Percentiles rank a stretch among this genome's conserved stretches.
Evolutionary conservation across 257 asterid species (phyloP).

Genomic region (Scutellaria minor): DNA sequence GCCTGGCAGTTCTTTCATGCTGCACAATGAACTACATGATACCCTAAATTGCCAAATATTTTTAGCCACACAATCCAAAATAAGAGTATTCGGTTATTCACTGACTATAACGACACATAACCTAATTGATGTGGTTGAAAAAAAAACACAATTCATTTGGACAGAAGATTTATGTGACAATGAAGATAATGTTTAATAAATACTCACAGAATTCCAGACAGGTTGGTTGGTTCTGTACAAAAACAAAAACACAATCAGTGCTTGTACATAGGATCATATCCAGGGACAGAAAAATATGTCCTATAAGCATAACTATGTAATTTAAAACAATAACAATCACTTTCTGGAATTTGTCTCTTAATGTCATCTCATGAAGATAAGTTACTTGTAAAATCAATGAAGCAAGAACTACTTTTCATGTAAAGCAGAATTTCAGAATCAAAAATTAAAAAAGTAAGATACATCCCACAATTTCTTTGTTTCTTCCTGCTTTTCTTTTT

Average conservation of each 20-base stretch:
- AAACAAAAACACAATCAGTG: conserved; percentile 40
- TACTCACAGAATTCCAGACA: conserved; percentile 94
- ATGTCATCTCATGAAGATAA: conserved; percentile 12
- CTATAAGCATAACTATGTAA: conserved; percentile 8
- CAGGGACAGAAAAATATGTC: conserved; percentile 3
- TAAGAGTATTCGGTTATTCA: conserved; percentile 19
- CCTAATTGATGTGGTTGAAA: conserved; percentile 18
- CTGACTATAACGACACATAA: conserved; percentile 2
- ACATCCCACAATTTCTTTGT: too few relatives aligned
- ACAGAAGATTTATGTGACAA: conserved; percentile 23
- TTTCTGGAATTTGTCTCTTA: not conserved
- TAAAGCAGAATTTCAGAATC: not conserved
- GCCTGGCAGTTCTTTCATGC: conserved; percentile 20
- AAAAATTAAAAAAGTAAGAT: not conserved
- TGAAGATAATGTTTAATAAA: conserved; percentile 32
- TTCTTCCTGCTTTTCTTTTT: too few relatives aligned
- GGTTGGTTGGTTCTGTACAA: conserved; percentile 84
- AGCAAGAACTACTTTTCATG: not conserved
- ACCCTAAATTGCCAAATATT: conserved; percentile 4
- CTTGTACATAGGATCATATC: conserved; percentile 11
- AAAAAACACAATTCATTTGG: conserved; percentile 23
- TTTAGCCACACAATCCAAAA: not conserved
- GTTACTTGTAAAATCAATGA: not conserved
- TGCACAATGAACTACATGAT: not conserved
- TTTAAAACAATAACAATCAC: conserved; percentile 1